phyloP scores from a whole-genome alignment of 192 early-diverging fungal genomes.

The Borealophlyctis nickersoniae region DNA sequence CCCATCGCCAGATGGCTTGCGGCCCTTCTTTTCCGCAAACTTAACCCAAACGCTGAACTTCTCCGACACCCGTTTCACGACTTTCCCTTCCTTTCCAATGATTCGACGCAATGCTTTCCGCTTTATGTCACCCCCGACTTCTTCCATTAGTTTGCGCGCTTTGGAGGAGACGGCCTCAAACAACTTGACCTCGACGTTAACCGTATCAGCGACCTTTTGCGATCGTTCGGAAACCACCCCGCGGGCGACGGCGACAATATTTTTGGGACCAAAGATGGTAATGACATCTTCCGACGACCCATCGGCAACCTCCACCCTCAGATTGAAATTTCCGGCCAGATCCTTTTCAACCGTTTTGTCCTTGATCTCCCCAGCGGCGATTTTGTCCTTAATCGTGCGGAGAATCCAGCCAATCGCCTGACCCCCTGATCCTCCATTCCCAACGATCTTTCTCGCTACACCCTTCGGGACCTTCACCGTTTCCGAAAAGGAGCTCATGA shows the following conservation, averaged over 20 bases:
- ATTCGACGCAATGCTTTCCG: conserved; percentile 43
- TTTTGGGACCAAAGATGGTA: conserved; percentile 49
- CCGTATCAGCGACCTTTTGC: conserved; percentile 58
- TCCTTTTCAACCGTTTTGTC: conserved; percentile 26
- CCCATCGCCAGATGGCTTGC: conserved; percentile 35
- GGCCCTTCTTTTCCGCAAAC: conserved; percentile 60
- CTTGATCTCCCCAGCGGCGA: conserved; percentile 31
- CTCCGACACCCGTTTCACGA: conserved; percentile 74
- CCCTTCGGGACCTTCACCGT: conserved; percentile 46
- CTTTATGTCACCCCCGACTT: conserved; percentile 34
- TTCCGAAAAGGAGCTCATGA: conserved; percentile 43
- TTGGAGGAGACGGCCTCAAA: conserved; percentile 51
- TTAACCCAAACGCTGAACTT: conserved; percentile 63
- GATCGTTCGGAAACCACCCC: conserved; percentile 38
- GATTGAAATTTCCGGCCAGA: conserved; percentile 17
- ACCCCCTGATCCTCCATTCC: too few species aligned
- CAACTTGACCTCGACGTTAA: conserved; percentile 66
- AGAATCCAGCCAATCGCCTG: conserved; percentile 39
- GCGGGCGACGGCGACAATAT: conserved; percentile 41
- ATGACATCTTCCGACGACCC: conserved; percentile 32
- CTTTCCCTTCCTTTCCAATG: conserved; percentile 87
- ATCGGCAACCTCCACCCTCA: conserved; percentile 31
- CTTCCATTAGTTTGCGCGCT: conserved; percentile 52
- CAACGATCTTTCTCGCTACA: conserved; percentile 31
- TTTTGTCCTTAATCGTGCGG: conserved; percentile 37